phyloP scores from a whole-genome alignment of 2,329 filamentous ascomycete species.

The Diatrype stigma region DNA sequence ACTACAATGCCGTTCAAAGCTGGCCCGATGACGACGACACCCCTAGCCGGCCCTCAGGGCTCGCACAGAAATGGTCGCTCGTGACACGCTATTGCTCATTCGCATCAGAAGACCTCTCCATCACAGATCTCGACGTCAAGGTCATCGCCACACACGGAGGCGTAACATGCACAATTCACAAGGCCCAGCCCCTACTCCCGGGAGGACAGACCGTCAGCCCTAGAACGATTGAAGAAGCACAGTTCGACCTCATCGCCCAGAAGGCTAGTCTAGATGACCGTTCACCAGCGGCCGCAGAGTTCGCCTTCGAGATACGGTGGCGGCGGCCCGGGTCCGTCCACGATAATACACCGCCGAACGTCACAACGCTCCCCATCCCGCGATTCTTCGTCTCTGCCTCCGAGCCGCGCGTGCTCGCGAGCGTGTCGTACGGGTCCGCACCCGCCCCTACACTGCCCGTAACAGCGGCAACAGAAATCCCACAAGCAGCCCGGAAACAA shows the following conservation, averaged over 20 bases:
- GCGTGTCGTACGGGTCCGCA: constrained; percentile 41
- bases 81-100: constrained; percentile 73
- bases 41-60: constrained; percentile 44
- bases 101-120: constrained; percentile 63
- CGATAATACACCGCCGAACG: constrained; percentile 41
- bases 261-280: constrained; percentile 81
- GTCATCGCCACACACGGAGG: constrained; percentile 58
- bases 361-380: constrained; percentile 70
- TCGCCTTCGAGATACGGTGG: constrained; percentile 76
- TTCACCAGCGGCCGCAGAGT: constrained; percentile 67
- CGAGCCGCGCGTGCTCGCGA: constrained; percentile 79
- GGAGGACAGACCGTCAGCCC: constrained; percentile 52
- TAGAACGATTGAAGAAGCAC: constrained; percentile 65
- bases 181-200: constrained; percentile 33
- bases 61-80: constrained; percentile 79
- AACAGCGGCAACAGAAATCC: neutral
- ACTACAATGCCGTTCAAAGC: constrained; percentile 46
- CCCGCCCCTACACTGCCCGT: constrained; percentile 21
- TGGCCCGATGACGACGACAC: constrained; percentile 27
- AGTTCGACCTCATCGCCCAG: constrained; percentile 70
- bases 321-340: constrained; percentile 41
- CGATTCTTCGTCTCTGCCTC: constrained; percentile 74
- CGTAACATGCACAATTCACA: constrained; percentile 51
- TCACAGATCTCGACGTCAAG: constrained; percentile 59
- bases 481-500: constrained; percentile 11